Evolutionary conservation across 2,329 filamentous ascomycete genomes (phyloP), one percentile per base, ranked within the genome.

Genomic region (Scedosporium apiospermum): DNA sequence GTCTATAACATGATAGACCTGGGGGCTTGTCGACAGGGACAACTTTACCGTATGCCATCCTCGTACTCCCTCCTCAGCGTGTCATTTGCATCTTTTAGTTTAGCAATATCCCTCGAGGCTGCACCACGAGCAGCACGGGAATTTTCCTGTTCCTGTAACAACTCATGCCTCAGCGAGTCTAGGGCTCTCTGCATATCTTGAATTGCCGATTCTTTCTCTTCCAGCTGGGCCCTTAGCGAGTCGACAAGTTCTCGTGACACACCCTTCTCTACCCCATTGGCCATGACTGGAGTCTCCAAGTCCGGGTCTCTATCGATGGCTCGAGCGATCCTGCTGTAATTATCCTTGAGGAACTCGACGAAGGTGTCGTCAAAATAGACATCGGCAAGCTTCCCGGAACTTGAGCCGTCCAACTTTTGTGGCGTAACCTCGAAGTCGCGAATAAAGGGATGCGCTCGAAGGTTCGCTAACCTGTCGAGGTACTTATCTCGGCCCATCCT

Each of bases 201-300:
- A 27, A 87, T 69, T 1, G 75, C 72, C 38, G 74, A 74, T 23
- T 86, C 86, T 65, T 88, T 91, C 64, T 93, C 88, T 64, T 89
- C 87, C 0, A 96, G 74, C 71, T 97, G 88, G 4, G 81, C 81
- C 59, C 91, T 86, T 38, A 99, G 78, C 1, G 89, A 88, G 72
- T 99, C 95, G 3, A 99, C 90, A 44, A 98, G 78, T 69, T 98
- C 91, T 49, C 93, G 85, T n/a, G 96, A 96, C 44, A 99, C 89
- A 3, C 93, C 93, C 69, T 93, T 93, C 67, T 95, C 88, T 10
- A 93, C 78, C 0, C 90, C 90, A 70, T 93, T 91, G 53, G 87
- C 82, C 63, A 92, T 80, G 10, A 95, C 84, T 0, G 91, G 88
- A 27, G 96, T 87, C 72, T 99, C 95, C 65, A 96, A 79, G 1